Percentiles rank a stretch among this genome's conserved stretches.
Evolutionary conservation across 2,329 filamentous ascomycete species (phyloP).

Genomic region (Phyllosticta capitalensis): DNA sequence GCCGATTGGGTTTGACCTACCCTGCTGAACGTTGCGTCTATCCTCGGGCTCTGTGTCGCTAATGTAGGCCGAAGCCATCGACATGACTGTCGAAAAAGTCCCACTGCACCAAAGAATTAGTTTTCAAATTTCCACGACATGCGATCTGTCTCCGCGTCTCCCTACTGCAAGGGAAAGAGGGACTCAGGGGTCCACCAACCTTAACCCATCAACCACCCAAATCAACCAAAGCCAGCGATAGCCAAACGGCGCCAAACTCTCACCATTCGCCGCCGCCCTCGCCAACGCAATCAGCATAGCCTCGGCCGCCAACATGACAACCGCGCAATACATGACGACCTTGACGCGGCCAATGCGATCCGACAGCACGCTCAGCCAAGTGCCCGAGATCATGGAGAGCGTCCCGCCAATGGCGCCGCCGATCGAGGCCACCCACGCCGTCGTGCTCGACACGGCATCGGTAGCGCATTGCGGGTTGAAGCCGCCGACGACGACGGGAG

Average conservation of each 20-base stretch:
- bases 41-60: constrained; percentile 11
- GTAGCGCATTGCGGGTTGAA: constrained; percentile 13
- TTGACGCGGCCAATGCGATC: constrained; percentile 12
- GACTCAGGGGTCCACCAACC: constrained; percentile 1
- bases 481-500: constrained; percentile 11
- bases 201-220: constrained; percentile 12
- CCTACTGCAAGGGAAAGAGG: neutral
- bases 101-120: constrained; percentile 7
- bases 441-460: constrained; percentile 5
- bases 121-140: neutral
- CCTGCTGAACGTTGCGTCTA: constrained; percentile 11
- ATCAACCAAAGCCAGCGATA: constrained; percentile 12
- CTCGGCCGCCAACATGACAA: constrained; percentile 9
- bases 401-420: constrained; percentile 12
- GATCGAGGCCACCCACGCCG: constrained; percentile 6
- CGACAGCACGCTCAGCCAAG: constrained; percentile 10
- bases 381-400: constrained; percentile 8
- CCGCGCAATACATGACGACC: constrained; percentile 6
- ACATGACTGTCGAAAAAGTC: constrained; percentile 12
- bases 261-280: neutral
- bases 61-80: constrained; percentile 13
- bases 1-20: neutral
- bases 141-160: neutral
- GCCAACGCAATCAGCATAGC: constrained; percentile 9
- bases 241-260: neutral